These are phyloP conservation scores for Phaeophleospora eucalypticola DNA, from an alignment of 2,329 filamentous ascomycete genomes.

Conservation along the genomic window DNA sequence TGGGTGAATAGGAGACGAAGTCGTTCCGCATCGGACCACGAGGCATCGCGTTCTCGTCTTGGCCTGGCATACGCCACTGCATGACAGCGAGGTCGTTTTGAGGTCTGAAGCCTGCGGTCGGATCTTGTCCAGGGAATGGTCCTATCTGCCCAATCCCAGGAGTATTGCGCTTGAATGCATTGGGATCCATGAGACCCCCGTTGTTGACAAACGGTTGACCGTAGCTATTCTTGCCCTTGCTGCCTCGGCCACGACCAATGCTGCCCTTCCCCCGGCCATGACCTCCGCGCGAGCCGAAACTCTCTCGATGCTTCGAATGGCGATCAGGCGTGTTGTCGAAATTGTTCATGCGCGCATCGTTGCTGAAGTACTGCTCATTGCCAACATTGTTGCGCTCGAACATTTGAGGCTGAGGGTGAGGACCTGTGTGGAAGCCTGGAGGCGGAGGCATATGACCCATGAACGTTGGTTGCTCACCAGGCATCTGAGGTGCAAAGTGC, in stretches of 20 bases:
- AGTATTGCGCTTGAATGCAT: not conserved
- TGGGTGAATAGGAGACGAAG: not conserved
- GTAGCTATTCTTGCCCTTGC: not conserved
- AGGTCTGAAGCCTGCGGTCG: not conserved
- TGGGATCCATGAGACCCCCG: not conserved
- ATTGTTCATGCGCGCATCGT: not conserved
- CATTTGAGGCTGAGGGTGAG: not conserved
- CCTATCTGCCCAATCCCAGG: not conserved
- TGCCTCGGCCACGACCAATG: conserved; percentile 1
- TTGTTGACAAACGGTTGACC: not conserved
- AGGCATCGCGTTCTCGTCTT: not conserved
- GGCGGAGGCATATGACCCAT: not conserved
- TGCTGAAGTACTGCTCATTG: conserved; percentile 1
- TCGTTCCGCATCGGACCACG: not conserved
- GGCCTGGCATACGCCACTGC: not conserved
- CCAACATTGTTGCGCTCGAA: conserved; percentile 5
- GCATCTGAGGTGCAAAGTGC: not conserved
- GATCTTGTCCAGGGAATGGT: not conserved
- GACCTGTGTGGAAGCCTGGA: not conserved
- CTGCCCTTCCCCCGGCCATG: conserved; percentile 1
- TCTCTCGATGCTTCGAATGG: not conserved
- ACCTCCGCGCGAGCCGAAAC: conserved; percentile 3
- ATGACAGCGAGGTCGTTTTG: not conserved
- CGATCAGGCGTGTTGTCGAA: not conserved
- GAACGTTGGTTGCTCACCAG: not conserved